A percentile compares a stretch with the other conserved stretches of the same genome.
Conservation (phyloP, 2,329 filamentous ascomycete genomes). For the Acephala macrosclerotiorum region DNA sequence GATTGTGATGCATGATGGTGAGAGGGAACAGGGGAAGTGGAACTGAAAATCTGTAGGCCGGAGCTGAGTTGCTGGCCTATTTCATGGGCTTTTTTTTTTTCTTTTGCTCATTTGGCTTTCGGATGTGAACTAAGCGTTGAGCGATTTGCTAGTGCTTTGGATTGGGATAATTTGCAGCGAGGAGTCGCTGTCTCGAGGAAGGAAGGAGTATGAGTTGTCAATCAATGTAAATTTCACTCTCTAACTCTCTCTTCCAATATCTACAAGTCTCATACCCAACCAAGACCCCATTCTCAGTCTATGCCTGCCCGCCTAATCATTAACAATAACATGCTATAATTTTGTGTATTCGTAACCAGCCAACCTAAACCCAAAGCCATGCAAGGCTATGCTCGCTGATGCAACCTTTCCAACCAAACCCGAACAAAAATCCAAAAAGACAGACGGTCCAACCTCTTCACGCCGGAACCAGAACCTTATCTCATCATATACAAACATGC, state of each 20-base stretch:
- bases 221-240: constrained; percentile 3
- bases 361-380: neutral
- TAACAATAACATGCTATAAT: neutral
- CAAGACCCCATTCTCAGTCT: neutral
- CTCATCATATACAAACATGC: constrained; percentile 1
- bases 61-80: neutral
- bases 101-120: too few relatives aligned
- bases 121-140: too few relatives aligned
- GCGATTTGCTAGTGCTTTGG: too few relatives aligned
- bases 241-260: neutral
- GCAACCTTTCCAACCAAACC: neutral
- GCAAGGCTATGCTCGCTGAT: constrained; percentile 1
- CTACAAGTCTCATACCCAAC: neutral
- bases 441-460: neutral
- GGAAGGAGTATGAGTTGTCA: neutral
- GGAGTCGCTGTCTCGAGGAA: neutral
- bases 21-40: neutral
- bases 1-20: neutral
- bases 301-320: neutral
- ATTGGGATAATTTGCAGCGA: neutral
- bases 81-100: neutral
- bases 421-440: neutral
- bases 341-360: neutral
- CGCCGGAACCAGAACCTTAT: neutral
- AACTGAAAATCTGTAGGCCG: neutral